Conservation (phyloP, 2,329 filamentous ascomycete species). For the Elsinoe necatrix region DNA sequence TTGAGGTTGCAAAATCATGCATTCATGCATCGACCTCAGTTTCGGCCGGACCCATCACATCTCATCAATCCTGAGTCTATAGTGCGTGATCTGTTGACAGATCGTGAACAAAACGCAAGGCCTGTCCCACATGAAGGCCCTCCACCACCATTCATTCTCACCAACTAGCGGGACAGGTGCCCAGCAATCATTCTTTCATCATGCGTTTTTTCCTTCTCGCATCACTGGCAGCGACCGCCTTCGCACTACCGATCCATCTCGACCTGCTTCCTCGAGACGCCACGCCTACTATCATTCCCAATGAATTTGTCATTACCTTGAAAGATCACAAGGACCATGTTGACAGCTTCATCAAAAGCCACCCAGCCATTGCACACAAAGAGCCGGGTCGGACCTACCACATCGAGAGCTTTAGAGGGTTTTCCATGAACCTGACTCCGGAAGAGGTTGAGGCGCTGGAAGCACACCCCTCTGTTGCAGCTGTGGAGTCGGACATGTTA, state of each 20-base stretch:
- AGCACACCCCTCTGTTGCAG: not conserved
- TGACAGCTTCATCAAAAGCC: not conserved
- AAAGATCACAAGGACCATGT: constrained; percentile 1
- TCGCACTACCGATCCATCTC: not conserved
- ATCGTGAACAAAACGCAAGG: not conserved
- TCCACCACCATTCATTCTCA: not conserved
- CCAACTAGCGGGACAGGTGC: not conserved
- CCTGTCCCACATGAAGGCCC: not conserved
- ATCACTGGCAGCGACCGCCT: not conserved
- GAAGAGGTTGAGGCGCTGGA: not conserved
- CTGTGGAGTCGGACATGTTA: constrained; percentile 13
- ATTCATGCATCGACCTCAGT: constrained; percentile 1
- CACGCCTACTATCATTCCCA: not conserved
- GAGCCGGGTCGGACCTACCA: constrained; percentile 1
- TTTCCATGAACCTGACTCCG: constrained; percentile 1
- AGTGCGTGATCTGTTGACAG: not conserved
- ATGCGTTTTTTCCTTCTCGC: not conserved
- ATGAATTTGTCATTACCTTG: not conserved
- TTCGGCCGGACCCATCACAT: not conserved
- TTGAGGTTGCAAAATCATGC: not conserved
- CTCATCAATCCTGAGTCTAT: not conserved
- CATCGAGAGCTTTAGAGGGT: constrained; percentile 5
- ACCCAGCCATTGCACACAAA: not conserved
- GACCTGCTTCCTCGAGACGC: constrained; percentile 3
- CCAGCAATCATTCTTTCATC: not conserved